Evolutionary conservation across 1,284 basidiomycete species (phyloP), one percentile per base, ranked within the genome.

Genomic region (Schizopora paradoxa): DNA sequence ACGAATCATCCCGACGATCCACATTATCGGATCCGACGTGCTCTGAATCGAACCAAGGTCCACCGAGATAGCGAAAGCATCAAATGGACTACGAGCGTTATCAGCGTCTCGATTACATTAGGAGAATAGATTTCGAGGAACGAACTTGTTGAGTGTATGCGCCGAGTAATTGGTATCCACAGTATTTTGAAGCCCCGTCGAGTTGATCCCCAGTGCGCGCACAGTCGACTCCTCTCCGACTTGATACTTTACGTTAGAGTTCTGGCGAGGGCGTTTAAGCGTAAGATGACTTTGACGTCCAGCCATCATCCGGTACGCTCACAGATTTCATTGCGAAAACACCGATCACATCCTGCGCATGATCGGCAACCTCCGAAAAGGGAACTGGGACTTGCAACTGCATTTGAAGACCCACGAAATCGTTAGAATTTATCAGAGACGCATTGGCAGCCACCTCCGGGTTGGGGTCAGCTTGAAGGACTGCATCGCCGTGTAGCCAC

Each of bases 371-470:
- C 40, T 50, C 48, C 13, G 28, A n/a, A 22, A 35, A 49, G 13
- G 28, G 14, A 16, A 10, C 16, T 4, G 41, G 39, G 1, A 7
- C 10, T 6, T 18, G 16, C n/a, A 47, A 28, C 18, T 41, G 39
- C 26, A 35, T 47, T 16, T 33, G 22, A 6, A 47, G 25, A 25
- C 11, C 21, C 8, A 47, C 25, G 16, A 29, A 31, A 21, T 40
- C 38, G n/a, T 14, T 41, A 16, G 49, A 56, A 19, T 54, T 52
- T 19, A 57, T 60, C n/a, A 23, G 8, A 5, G 19, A 22, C 10
- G 18, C 19, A 23, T 40, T 23, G 37, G 16, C 19, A 8, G n/a
- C 22, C 2, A 33, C 31, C 6, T 3, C 16, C 1, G 38, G 11
- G 10, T 11, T 25, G 38, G 27, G 34, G 4, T 40, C 19, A 5